Conservation (phyloP, 2,329 filamentous ascomycete species). For the Lanzia echinophila region DNA sequence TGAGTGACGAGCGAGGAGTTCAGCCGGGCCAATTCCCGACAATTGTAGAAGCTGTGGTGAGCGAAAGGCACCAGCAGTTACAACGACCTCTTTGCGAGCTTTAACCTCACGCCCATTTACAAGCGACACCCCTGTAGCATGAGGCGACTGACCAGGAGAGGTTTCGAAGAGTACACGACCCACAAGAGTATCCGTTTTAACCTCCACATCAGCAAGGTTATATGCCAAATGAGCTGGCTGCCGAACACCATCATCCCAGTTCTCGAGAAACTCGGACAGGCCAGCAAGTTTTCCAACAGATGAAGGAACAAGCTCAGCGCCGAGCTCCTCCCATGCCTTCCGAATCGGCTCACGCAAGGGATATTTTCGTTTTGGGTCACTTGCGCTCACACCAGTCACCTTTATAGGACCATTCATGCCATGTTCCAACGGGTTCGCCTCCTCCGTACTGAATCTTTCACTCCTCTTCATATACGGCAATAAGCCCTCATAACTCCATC, state of each 20-base stretch:
- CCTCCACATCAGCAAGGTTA: slow-evolving; percentile 19
- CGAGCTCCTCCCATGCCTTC: slow-evolving; percentile 34
- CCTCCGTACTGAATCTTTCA: slow-evolving; percentile 27
- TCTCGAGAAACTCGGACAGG: slow-evolving; percentile 28
- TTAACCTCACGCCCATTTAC: slow-evolving; percentile 2
- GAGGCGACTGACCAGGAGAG: not conserved
- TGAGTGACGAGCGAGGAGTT: not conserved
- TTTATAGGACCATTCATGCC: slow-evolving; percentile 28
- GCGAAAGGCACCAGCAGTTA: not conserved
- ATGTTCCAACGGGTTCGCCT: slow-evolving; percentile 17
- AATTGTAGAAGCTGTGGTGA: not conserved
- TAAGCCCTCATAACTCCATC: slow-evolving; percentile 41
- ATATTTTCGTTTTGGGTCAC: slow-evolving; percentile 31
- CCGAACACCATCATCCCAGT: slow-evolving; percentile 25
- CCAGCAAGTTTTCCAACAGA: slow-evolving; percentile 29
- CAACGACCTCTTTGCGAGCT: not conserved
- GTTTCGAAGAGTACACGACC: slow-evolving; percentile 20
- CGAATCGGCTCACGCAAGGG: slow-evolving; percentile 33
- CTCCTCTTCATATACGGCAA: slow-evolving; percentile 39
- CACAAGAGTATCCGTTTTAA: slow-evolving; percentile 24
- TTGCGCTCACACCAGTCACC: slow-evolving; percentile 18
- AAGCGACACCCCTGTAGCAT: slow-evolving; percentile 11
- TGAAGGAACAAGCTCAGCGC: slow-evolving; percentile 23
- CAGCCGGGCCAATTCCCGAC: not conserved
- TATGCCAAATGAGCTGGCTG: slow-evolving; percentile 28